Evolutionary conservation across 2,329 filamentous ascomycete species (phyloP).

Genomic region (Chaetomiaceae sp.): DNA sequence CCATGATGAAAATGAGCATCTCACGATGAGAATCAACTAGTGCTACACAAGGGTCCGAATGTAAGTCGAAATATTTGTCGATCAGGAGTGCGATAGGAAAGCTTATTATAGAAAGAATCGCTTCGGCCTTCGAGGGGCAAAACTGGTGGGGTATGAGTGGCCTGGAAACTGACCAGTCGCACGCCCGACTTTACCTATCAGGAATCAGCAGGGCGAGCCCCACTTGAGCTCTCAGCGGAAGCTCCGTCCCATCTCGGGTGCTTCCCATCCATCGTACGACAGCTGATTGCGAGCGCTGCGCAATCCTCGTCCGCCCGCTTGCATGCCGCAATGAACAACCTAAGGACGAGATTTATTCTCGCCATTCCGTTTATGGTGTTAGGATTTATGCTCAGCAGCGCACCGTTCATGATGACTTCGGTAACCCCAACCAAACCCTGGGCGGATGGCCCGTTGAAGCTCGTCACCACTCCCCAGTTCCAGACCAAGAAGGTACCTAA

Average conservation of each 20-base stretch:
- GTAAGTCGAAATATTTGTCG: no score
- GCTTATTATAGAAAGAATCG: no score
- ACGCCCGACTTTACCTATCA: no score
- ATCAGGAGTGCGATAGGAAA: no score
- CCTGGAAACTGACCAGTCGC: no score
- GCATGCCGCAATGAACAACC: slow-evolving; percentile 18
- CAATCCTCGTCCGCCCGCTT: background rate
- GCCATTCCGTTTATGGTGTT: slow-evolving; percentile 28
- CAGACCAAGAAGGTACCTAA: slow-evolving; percentile 47
- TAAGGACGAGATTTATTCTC: slow-evolving; percentile 17
- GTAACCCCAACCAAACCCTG: slow-evolving; percentile 38
- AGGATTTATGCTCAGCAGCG: slow-evolving; percentile 35
- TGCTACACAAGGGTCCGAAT: no score
- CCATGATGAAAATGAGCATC: no score
- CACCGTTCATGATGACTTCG: slow-evolving; percentile 39
- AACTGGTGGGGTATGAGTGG: no score
- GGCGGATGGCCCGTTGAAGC: slow-evolving; percentile 52
- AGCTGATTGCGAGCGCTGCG: background rate
- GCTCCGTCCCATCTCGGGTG: background rate
- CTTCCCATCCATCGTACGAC: slow-evolving; percentile 21
- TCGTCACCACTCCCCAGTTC: slow-evolving; percentile 51
- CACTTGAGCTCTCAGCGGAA: background rate
- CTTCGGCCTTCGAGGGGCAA: no score
- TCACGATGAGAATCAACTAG: no score
- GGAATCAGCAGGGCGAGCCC: background rate